Evolutionary conservation across 305 asterid genomes (phyloP).

Genomic region (Withania somnifera): DNA sequence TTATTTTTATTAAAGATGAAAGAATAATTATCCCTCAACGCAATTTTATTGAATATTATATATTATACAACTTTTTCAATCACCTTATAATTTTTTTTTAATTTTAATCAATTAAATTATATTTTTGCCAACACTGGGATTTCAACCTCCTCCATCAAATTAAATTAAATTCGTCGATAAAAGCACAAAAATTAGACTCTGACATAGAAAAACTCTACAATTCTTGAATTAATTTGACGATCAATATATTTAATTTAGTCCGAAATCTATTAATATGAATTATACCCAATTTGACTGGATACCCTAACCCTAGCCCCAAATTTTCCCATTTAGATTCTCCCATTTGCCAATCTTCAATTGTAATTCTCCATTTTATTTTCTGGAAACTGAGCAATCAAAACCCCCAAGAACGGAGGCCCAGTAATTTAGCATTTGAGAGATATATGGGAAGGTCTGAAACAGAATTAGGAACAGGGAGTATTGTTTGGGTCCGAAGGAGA

Average conservation of each 20-base stretch:
- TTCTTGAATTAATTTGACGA: slow-evolving; percentile 12
- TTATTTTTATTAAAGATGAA: too few species aligned
- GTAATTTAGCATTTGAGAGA: neutral
- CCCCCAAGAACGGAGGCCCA: neutral
- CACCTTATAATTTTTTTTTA: too few species aligned
- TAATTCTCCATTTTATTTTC: slow-evolving; percentile 21
- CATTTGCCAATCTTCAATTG: slow-evolving; percentile 2
- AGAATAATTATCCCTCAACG: too few species aligned
- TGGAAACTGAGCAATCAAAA: slow-evolving; percentile 32
- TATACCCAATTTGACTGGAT: slow-evolving; percentile 39
- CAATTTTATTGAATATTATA: too few species aligned
- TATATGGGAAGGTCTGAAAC: slow-evolving; percentile 68
- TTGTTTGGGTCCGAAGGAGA: slow-evolving; percentile 94
- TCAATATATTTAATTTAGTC: slow-evolving; percentile 22
- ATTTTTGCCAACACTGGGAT: too few species aligned
- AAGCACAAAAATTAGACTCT: neutral
- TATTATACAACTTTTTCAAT: too few species aligned
- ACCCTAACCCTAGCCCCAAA: slow-evolving; percentile 65
- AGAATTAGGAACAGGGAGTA: slow-evolving; percentile 63
- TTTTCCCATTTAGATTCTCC: slow-evolving; percentile 16
- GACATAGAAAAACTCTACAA: neutral
- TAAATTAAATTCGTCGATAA: neutral
- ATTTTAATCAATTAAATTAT: too few species aligned
- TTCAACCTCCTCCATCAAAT: neutral
- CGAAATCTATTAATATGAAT: slow-evolving; percentile 32